Conservation (phyloP, 805 yeast species). For the Hanseniaspora valbyensis region DNA sequence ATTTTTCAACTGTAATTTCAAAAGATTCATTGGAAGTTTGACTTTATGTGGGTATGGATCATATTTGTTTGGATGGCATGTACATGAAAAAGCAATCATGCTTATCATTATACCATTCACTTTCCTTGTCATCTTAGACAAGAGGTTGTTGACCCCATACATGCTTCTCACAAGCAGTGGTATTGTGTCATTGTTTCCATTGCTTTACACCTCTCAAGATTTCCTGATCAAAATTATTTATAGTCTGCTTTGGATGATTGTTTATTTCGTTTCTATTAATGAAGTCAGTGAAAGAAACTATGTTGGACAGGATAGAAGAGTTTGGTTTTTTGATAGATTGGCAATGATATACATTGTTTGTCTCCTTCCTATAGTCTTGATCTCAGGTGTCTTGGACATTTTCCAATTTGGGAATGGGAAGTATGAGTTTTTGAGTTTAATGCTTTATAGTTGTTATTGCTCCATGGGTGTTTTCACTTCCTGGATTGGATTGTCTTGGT, state of each 20-base stretch:
- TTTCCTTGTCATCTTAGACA: conserved; percentile 59
- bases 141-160: conserved; percentile 60
- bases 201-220: conserved; percentile 69
- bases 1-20: conserved; percentile 58
- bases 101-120: conserved; percentile 79
- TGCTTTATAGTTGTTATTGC: conserved; percentile 79
- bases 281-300: conserved; percentile 44
- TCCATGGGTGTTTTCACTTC: conserved; percentile 72
- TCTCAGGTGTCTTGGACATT: conserved; percentile 39
- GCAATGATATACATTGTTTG: conserved; percentile 57
- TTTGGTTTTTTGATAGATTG: conserved; percentile 62
- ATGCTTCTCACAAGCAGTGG: conserved; percentile 67
- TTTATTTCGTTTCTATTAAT: conserved; percentile 60
- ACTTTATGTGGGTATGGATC: conserved; percentile 86
- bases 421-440: conserved; percentile 64
- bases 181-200: conserved; percentile 77
- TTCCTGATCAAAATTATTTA: conserved; percentile 64
- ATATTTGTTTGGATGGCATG: conserved; percentile 96
- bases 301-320: conserved; percentile 33
- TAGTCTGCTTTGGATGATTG: conserved; percentile 76
- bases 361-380: conserved; percentile 50
- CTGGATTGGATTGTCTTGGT: conserved; percentile 84
- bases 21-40: conserved; percentile 70
- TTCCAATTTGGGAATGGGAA: conserved; percentile 40
- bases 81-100: conserved; percentile 94